Evolutionary conservation across 768 basidiomycete species (phyloP), one percentile per base, ranked within the genome.

Genomic region (Clathrus columnatus): DNA sequence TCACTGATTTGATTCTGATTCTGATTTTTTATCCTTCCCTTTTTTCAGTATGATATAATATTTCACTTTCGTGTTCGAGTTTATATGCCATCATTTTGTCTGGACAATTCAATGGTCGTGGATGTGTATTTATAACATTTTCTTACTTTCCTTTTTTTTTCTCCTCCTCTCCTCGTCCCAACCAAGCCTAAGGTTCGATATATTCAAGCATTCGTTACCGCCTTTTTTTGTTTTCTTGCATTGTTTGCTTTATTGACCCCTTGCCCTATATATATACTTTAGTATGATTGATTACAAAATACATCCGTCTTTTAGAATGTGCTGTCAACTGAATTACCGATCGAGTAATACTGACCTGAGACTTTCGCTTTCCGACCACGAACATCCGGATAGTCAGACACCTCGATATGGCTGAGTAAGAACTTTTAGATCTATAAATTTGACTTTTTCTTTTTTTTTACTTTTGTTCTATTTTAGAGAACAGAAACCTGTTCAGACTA

Each of bases 221-320:
- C 60, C 57, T 48, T 32, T 56, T 61, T 36, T 26, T 60, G 61
- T 48, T 46, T 41, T 59, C 55, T 61, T 62, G 61, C 54, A 48
- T n/a, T 32, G 10, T 36, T n/a, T 11, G 11, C 36, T 32, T 14
- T 32, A 32, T 32, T 32, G n/a, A n/a, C n/a, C n/a, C n/a, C n/a
- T n/a, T n/a, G n/a, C n/a, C n/a, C n/a, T n/a, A n/a, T n/a, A n/a
- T n/a, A n/a, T n/a, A n/a, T n/a, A n/a, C n/a, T n/a, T n/a, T n/a
- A n/a, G n/a, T n/a, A n/a, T n/a, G n/a, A n/a, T n/a, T n/a, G n/a
- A n/a, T n/a, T n/a, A n/a, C n/a, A n/a, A n/a, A n/a, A n/a, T n/a
- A n/a, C n/a, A n/a, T n/a, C n/a, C n/a, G n/a, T n/a, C n/a, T n/a
- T n/a, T n/a, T n/a, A n/a, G n/a, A n/a, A n/a, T n/a, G n/a, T n/a